A percentile compares a stretch with the other conserved stretches of the same genome.
Conservation (phyloP, 1,284 basidiomycete genomes). For the Moniliella sp. region DNA sequence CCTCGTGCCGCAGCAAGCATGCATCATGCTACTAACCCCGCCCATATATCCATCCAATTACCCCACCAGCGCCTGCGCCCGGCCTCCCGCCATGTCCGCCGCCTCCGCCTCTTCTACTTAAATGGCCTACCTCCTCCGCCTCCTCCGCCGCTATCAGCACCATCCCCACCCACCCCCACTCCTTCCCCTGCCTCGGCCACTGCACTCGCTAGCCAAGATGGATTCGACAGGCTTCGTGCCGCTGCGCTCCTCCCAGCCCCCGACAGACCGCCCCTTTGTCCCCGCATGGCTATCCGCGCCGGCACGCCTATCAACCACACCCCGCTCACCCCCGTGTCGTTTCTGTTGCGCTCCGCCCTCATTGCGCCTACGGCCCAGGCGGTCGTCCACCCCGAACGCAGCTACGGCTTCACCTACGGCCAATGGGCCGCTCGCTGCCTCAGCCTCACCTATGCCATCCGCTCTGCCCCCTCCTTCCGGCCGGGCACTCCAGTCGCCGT, state of each 20-base stretch:
- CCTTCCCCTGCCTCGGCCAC: too few species aligned
- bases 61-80: too few species aligned
- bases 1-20: too few species aligned
- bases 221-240: too few species aligned
- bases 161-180: too few species aligned
- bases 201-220: too few species aligned
- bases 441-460: slow-evolving; percentile 5
- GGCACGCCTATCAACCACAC: slow-evolving; percentile 43
- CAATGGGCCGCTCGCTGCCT: slow-evolving; percentile 45
- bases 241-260: slow-evolving; percentile 12
- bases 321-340: slow-evolving; percentile 40
- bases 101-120: too few species aligned
- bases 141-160: too few species aligned
- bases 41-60: too few species aligned
- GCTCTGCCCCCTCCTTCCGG: slow-evolving; percentile 5
- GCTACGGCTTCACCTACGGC: slow-evolving; percentile 47
- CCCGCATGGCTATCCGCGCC: slow-evolving; percentile 8
- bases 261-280: slow-evolving; percentile 8
- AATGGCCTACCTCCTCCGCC: too few species aligned
- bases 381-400: slow-evolving; percentile 47
- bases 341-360: slow-evolving; percentile 51
- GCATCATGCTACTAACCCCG: too few species aligned
- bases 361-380: slow-evolving; percentile 57
- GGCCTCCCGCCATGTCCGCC: too few species aligned
- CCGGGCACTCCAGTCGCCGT: slow-evolving; percentile 25